Base-by-base conservation (phyloP, 257 asterid species). In the Leptodermis oblonga region DNA sequence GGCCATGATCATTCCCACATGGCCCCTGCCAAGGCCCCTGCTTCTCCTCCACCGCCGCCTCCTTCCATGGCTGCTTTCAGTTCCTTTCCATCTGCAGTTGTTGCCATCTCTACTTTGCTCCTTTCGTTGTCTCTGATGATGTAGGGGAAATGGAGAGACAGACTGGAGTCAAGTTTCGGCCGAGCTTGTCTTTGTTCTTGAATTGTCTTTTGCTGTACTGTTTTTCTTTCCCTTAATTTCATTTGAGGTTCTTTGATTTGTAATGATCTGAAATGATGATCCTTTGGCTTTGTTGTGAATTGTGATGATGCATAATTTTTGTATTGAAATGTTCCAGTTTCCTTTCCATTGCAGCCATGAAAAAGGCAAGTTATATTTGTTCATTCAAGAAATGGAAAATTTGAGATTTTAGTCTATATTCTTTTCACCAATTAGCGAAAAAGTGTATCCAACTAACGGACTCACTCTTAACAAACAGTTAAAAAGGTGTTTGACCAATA, bases 61-160 rank as follows among this genome's bases (percentile, higher is more conserved):
- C 7, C 7, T 31, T 25, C 20, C 12, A 25, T 18, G 22, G 74
- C 71, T 30, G 77, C 77, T 55, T 25, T 62, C 64, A 41, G 17
- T 55, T 64, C 82, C 26, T 62, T 70, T 2, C 81, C 86, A 4
- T 70, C 89, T 0, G 49, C 68, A 31, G 58, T 56, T 58, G 71
- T 76, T 0, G 84, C 80, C 23, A 1, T 82, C 60, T 20, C 46
- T 54, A 77, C 76, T 20, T 17, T 84, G 72, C 63, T 65, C 62
- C 74, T 76, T 60, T 79, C 86, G 18, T 72, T 82, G 70, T 62
- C 71, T 48, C 73, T 74, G 23, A 67, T 68, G 33, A 37, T 79
- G 5, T 77, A 65, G 10, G 80, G 65, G 6, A 5, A 34, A 34
- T n/a, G n/a, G n/a, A n/a, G n/a, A n/a, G n/a, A n/a, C n/a, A n/a